These are phyloP conservation scores for Paratinospora sagittata DNA, from an alignment of 164 flowering plant genomes.

Conservation along the genomic window DNA sequence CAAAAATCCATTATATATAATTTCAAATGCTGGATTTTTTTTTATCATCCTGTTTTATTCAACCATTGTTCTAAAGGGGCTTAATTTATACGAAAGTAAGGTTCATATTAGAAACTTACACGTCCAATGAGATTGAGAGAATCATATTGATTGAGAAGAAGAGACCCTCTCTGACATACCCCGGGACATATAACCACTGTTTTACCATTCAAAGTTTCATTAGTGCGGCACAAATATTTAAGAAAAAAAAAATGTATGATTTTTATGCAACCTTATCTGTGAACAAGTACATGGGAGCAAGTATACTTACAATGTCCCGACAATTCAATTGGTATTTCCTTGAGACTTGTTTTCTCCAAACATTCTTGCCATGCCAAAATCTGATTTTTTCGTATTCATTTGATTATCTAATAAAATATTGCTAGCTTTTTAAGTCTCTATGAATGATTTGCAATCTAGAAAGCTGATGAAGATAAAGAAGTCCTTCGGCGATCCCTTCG, in stretches of 20 bases:
- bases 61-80: neutral
- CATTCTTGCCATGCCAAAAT: slow-evolving; percentile 5
- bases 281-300: neutral
- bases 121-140: slow-evolving; percentile 5
- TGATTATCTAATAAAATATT: slow-evolving; percentile 6
- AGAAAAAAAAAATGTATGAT: neutral
- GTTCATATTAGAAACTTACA: slow-evolving; percentile 4
- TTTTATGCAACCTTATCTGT: neutral
- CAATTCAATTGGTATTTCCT: slow-evolving; percentile 9
- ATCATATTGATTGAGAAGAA: slow-evolving; percentile 12
- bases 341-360: slow-evolving; percentile 8
- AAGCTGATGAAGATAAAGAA: slow-evolving; percentile 1
- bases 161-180: slow-evolving; percentile 5
- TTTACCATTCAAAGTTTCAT: neutral
- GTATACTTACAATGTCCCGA: neutral
- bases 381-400: slow-evolving; percentile 1
- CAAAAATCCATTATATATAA: neutral
- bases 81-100: neutral
- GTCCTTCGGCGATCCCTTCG: neutral
- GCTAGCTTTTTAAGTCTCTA: slow-evolving; percentile 12
- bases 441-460: slow-evolving; percentile 1
- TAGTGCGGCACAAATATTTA: no score
- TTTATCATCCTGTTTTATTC: no score
- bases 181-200: slow-evolving; percentile 5
- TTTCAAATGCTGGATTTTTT: neutral